Evolutionary conservation across 306 rosid genomes (phyloP), one percentile per base, ranked within the genome.

Genomic region (Carpinus fangiana): DNA sequence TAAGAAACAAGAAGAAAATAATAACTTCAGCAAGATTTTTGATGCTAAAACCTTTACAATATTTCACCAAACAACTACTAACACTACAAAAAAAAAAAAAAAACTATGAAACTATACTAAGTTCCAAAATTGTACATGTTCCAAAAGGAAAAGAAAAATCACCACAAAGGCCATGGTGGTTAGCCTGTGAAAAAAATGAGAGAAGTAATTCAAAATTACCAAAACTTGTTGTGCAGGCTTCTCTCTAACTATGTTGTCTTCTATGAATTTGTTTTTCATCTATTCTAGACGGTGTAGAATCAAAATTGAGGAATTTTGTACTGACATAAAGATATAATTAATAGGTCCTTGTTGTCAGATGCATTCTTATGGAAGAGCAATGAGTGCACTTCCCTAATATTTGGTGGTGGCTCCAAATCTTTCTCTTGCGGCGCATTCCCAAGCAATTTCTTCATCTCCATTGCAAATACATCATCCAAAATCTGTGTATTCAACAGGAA

Each of bases 381-480:
- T 16, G 81, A 81, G 45, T 79, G 81, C 18, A 85, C 62, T 71
- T 85, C 83, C 70, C 34, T 73, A 1, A 82, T 74, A 0, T 69
- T 72, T 59, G 62, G 56, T 3, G 88, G 88, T 6, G 46, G 88
- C 67, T 59, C 66, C 17, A 79, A 57, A 34, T 79, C 78, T 59
- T 72, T 76, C 75, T 38, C 57, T 21, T 68, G 75, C 64, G 73
- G 9, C 3, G 77, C 61, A 18, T 76, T 82, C 50, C 86, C 79
- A 28, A 48, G 76, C 16, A 79, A 20, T 52, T 83, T 47, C 16
- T 76, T 86, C 82, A 85, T 85, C 56, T 82, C 82, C 14, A 82
- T 82, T n/a, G 80, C 73, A 53, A 85, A 85, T 65, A 76, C 60
- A 50, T 82, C 80, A 65, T 85, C 80, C 77, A 82, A 3, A 17